Base-by-base conservation (phyloP, 257 asterid species). In the Paulownia fortunei region DNA sequence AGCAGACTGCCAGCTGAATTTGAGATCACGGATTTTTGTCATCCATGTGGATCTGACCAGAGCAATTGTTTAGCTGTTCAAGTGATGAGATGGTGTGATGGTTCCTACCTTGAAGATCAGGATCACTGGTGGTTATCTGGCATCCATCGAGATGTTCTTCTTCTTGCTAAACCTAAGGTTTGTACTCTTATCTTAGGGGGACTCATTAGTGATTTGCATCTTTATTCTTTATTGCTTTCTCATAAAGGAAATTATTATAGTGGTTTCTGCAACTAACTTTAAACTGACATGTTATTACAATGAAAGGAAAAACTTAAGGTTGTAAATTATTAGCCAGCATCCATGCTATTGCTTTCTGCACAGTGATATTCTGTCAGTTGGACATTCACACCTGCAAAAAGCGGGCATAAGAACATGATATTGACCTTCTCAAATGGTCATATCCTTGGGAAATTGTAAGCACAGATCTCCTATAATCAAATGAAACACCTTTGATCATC, bases 61-160 rank as follows among this genome's bases (percentile, higher is more conserved):
- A 83, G 69, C 73, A 93, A 96, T 76, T 86, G 87, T 80, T 87
- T 96, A 72, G 97, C 99, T 75, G 99, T 93, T 78, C 98, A 93
- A 86, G 99, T 96, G 68, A 86, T 96, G 90, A 84, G 97, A 80
- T 96, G 99, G 99, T 86, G 91, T 80, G 99, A 96, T 82, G 99
- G 99, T 72, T 90, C 98, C 39, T 92, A 96, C 87, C 99, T 96
- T 66, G 99, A 96, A 90, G 99, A 96, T 87, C 99, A 96, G 87
- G 99, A 96, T 76, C 99, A 93, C 84, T 96, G 99, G 99, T 86
- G 97, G 97, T 83, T 96, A 71, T 96, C 99, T 44, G 99, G 99
- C 76, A 96, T 96, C 74, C 99, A 96, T 77, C 99, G 99, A 52
- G 98, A 96, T 85, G 99, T 93, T 74, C 87, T 87, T 75, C 90